Percentiles rank a stretch among this genome's conserved stretches.
Evolutionary conservation across 495 filamentous ascomycete species (phyloP).

Genomic region (Darksidea phi): DNA sequence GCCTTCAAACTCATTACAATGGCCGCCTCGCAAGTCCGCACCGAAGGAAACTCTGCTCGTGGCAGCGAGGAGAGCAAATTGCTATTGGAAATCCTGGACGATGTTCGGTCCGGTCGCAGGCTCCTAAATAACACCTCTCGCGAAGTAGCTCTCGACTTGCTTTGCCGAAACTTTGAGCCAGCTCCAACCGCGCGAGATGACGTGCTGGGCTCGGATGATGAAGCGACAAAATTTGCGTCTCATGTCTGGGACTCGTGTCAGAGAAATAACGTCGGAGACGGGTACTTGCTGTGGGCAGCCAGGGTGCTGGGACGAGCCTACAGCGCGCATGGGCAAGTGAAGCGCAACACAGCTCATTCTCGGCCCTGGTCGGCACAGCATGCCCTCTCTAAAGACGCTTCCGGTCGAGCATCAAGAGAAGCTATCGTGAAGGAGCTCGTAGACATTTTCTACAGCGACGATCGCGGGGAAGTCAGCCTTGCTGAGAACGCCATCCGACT

Average conservation of each 20-base stretch:
- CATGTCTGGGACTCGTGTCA: conserved; percentile 74
- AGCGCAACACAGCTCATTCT: conserved; percentile 49
- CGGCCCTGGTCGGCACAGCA: conserved; percentile 24
- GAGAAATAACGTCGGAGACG: conserved; percentile 56
- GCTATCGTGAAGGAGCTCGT: conserved; percentile 65
- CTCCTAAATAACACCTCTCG: conserved; percentile 68
- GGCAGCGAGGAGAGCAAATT: conserved; percentile 69
- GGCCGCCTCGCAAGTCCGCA: conserved; percentile 59
- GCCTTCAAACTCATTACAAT: conserved; percentile 63
- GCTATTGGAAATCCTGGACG: conserved; percentile 69
- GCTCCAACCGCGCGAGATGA: conserved; percentile 58
- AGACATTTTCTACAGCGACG: conserved; percentile 62
- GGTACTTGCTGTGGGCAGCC: conserved; percentile 81
- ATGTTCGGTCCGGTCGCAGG: conserved; percentile 58
- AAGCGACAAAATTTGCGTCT: conserved; percentile 58
- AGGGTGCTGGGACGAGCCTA: conserved; percentile 81
- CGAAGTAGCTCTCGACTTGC: conserved; percentile 67
- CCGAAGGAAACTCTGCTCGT: conserved; percentile 58
- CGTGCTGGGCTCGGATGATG: conserved; percentile 60
- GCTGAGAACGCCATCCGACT: conserved; percentile 75
- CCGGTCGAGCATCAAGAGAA: conserved; percentile 22
- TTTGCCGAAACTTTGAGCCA: conserved; percentile 68
- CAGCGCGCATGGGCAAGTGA: conserved; percentile 60
- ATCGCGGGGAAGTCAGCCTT: conserved; percentile 64
- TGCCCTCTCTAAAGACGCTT: conserved; percentile 1